Evolutionary conservation across 169 alveolate species (phyloP).

Genomic region (Eimeria zaria): DNA sequence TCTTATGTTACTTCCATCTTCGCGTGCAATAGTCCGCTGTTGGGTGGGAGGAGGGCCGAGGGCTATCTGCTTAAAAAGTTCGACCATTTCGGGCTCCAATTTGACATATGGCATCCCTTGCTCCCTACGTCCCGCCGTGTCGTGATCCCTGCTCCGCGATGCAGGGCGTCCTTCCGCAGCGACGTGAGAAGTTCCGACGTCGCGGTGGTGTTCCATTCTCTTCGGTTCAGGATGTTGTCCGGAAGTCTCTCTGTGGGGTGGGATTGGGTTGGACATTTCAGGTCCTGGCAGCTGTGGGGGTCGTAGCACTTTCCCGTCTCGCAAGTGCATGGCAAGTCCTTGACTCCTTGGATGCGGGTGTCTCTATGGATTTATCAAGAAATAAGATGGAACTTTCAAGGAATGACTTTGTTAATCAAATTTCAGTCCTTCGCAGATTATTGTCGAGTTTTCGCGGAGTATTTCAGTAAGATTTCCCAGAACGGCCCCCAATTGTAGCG

Average conservation of each 20-base stretch:
- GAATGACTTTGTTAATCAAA: too few relatives aligned
- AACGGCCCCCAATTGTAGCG: too few relatives aligned
- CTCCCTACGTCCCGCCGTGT: not conserved
- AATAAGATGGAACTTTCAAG: too few relatives aligned
- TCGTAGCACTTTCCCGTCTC: conserved; percentile 2
- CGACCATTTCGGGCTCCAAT: not conserved
- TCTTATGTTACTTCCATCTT: not conserved
- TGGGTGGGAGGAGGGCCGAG: not conserved
- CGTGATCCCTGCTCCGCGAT: not conserved
- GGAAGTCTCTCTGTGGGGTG: not conserved
- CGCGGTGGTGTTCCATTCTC: not conserved
- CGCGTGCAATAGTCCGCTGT: not conserved
- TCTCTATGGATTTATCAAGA: too few relatives aligned
- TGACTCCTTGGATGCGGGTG: not conserved
- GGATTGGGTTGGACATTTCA: not conserved
- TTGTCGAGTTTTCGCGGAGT: too few relatives aligned
- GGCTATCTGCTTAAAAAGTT: not conserved
- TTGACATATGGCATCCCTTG: not conserved
- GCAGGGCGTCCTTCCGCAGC: too few relatives aligned
- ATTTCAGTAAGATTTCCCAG: too few relatives aligned
- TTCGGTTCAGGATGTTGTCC: not conserved
- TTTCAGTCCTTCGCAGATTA: too few relatives aligned
- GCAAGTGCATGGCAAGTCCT: not conserved
- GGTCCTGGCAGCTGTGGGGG: not conserved
- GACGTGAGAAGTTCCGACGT: not conserved